These are phyloP conservation scores for Candida yuanshanica DNA, from an alignment of 805 yeast genomes.

Conservation along the genomic window DNA sequence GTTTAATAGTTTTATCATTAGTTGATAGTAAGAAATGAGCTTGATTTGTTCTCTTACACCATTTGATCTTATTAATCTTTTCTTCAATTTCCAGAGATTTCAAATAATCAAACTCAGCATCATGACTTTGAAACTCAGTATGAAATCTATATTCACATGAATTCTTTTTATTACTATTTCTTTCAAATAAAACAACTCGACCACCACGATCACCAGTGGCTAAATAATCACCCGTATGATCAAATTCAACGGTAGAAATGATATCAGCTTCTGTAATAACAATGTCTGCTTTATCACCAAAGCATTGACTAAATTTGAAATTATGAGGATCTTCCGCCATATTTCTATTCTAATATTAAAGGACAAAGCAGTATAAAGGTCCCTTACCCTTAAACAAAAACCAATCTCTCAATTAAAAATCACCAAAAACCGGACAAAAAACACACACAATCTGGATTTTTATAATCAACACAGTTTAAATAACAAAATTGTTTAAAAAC, in stretches of 20 bases:
- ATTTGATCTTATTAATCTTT: conserved; percentile 93
- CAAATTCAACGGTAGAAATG: conserved; percentile 94
- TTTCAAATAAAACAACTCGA: conserved; percentile 90
- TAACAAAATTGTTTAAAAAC: no score
- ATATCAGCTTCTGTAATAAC: conserved; percentile 97
- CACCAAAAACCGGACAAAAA: no score
- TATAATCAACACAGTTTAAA: no score
- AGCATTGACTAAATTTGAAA: conserved; percentile 87
- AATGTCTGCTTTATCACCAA: conserved; percentile 97
- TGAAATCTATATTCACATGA: conserved; percentile 90
- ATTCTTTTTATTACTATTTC: conserved; percentile 67
- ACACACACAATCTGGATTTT: no score
- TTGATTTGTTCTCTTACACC: conserved; percentile 85
- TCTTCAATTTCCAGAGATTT: conserved; percentile 96
- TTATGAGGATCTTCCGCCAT: conserved; percentile 32
- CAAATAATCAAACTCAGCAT: conserved; percentile 95
- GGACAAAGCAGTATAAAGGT: no score
- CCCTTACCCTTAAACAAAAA: no score
- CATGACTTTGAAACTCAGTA: conserved; percentile 97
- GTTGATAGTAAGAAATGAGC: conserved; percentile 90
- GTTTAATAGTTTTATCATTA: conserved; percentile 96
- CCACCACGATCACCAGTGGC: conserved; percentile 99
- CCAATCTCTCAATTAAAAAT: no score
- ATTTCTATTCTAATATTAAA: background rate
- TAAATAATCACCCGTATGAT: conserved; percentile 86